Evolutionary conservation across 2,329 filamentous ascomycete genomes (phyloP).

Genomic region (Basipetospora chlamydospora): DNA sequence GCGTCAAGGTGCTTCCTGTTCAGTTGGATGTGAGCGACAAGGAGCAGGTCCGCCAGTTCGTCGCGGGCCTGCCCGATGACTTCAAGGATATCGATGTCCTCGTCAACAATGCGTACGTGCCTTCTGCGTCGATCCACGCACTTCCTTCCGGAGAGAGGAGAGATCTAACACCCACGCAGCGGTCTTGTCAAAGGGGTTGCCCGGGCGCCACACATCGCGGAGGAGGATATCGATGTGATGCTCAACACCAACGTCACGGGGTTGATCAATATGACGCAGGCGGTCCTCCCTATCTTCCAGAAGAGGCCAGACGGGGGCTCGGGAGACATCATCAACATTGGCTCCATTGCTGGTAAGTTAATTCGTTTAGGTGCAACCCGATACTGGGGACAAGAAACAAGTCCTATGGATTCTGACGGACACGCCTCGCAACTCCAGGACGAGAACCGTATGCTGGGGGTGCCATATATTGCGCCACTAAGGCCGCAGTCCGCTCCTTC

Average conservation of each 20-base stretch:
- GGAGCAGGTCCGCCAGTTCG: conserved; percentile 58
- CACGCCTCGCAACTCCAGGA: conserved; percentile 19
- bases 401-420: too few relatives aligned
- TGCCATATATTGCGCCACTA: conserved; percentile 85
- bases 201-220: conserved; percentile 66
- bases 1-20: conserved; percentile 69
- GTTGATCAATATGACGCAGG: conserved; percentile 93
- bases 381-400: too few relatives aligned
- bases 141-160: too few relatives aligned
- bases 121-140: conserved; percentile 18
- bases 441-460: conserved; percentile 75
- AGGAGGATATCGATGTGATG: conserved; percentile 76
- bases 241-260: conserved; percentile 88
- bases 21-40: conserved; percentile 79
- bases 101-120: conserved; percentile 78
- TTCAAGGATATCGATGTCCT: conserved; percentile 77
- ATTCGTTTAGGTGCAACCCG: too few relatives aligned
- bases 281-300: conserved; percentile 70
- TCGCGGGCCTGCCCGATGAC: conserved; percentile 59
- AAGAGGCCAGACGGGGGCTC: conserved; percentile 57
- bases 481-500: conserved; percentile 76
- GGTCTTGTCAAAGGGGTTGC: conserved; percentile 83
- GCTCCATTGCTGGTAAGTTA: conserved; percentile 60
- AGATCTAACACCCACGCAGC: conserved; percentile 27
- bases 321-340: conserved; percentile 92